Conservation (phyloP, 2,329 filamentous ascomycete genomes). For the Cladosporium colombiae region DNA sequence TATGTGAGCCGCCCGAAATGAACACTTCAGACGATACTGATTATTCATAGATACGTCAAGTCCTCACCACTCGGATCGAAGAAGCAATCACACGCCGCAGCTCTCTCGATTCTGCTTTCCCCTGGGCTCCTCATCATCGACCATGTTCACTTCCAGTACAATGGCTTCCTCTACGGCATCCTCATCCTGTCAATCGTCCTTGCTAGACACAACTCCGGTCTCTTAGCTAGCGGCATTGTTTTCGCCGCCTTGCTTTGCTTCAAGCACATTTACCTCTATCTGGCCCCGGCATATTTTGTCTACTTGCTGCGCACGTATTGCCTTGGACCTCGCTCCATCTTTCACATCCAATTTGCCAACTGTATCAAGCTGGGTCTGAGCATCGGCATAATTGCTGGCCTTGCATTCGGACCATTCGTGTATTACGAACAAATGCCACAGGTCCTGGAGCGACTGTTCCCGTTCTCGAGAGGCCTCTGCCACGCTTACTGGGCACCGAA, state of each 20-base stretch:
- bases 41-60: constrained; percentile 66
- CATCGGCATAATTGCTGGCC: constrained; percentile 69
- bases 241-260: constrained; percentile 88
- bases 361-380: constrained; percentile 78
- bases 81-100: constrained; percentile 78
- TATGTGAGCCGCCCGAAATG: constrained; percentile 43
- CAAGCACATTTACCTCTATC: constrained; percentile 97
- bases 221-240: constrained; percentile 75
- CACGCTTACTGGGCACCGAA: constrained; percentile 99
- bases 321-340: constrained; percentile 72
- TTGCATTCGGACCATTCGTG: constrained; percentile 88
- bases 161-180: constrained; percentile 92
- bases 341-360: constrained; percentile 75
- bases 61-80: constrained; percentile 66
- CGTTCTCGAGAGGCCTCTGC: constrained; percentile 89
- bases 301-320: constrained; percentile 90
- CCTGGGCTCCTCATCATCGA: constrained; percentile 96
- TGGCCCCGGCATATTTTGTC: constrained; percentile 93
- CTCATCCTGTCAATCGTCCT: constrained; percentile 83
- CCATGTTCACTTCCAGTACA: constrained; percentile 99
- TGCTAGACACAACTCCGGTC: constrained; percentile 71
- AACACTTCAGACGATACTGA: neutral
- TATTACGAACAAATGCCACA: constrained; percentile 81
- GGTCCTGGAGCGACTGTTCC: constrained; percentile 81
- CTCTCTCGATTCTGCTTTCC: constrained; percentile 85